phyloP scores from a whole-genome alignment of 1,139 yeast genomes.

The Magnusiomyces suaveolens region DNA sequence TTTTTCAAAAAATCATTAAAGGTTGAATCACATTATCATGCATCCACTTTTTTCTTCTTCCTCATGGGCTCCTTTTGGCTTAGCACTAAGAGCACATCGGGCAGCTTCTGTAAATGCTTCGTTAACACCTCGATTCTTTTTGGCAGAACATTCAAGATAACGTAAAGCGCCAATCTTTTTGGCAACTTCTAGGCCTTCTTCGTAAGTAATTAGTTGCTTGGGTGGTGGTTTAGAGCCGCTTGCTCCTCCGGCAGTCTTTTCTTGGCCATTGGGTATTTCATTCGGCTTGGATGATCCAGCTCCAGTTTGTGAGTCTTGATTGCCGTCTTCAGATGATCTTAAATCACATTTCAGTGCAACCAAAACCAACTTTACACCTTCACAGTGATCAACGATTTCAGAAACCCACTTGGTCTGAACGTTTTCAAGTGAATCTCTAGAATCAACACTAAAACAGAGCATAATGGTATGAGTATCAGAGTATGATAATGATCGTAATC shows the following conservation, averaged over 20 bases:
- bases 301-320: neutral
- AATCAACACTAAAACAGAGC: constrained; percentile 92
- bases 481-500: constrained; percentile 79
- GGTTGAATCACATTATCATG: constrained; percentile 11
- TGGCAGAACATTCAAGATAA: constrained; percentile 88
- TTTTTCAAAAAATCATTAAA: too few relatives aligned
- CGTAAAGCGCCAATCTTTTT: constrained; percentile 61
- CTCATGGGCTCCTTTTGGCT: constrained; percentile 63
- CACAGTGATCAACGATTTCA: constrained; percentile 93
- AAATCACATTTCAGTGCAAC: constrained; percentile 94
- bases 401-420: constrained; percentile 95
- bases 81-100: constrained; percentile 86
- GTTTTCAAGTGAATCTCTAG: constrained; percentile 87
- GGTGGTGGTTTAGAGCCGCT: constrained; percentile 19
- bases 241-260: constrained; percentile 22
- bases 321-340: constrained; percentile 44
- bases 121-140: constrained; percentile 87
- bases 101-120: constrained; percentile 98
- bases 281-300: too few relatives aligned
- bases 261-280: neutral
- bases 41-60: constrained; percentile 30
- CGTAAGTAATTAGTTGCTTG: constrained; percentile 55
- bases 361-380: constrained; percentile 84
- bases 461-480: constrained; percentile 94
- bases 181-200: constrained; percentile 80